Evolutionary conservation across 2,329 filamentous ascomycete species (phyloP).

Genomic region (Beauveria asiatica): DNA sequence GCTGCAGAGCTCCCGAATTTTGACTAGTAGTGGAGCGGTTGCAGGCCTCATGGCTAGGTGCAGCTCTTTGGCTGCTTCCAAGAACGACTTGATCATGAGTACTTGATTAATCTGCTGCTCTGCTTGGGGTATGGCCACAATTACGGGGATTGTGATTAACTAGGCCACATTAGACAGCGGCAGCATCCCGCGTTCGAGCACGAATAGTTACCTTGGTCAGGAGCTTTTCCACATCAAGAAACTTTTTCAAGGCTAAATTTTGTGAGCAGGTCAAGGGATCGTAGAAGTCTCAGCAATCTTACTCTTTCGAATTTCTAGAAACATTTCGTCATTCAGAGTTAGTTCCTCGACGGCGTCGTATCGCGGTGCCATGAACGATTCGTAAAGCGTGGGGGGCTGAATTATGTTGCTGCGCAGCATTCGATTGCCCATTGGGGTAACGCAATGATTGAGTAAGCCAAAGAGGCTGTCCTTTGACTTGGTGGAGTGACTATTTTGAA

Average conservation of each 20-base stretch:
- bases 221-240: slow-evolving; percentile 71
- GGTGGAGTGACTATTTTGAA: slow-evolving; percentile 72
- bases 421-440: slow-evolving; percentile 81
- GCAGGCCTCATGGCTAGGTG: slow-evolving; percentile 59
- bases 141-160: slow-evolving; percentile 68
- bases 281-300: background rate
- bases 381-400: slow-evolving; percentile 69
- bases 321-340: slow-evolving; percentile 74
- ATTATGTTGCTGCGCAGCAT: slow-evolving; percentile 78
- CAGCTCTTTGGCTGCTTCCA: slow-evolving; percentile 58
- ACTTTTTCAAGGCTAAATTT: slow-evolving; percentile 55
- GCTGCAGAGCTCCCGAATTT: slow-evolving; percentile 62
- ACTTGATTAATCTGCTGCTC: slow-evolving; percentile 82
- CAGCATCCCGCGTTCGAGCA: background rate
- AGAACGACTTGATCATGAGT: slow-evolving; percentile 76
- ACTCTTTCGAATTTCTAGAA: slow-evolving; percentile 66
- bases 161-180: slow-evolving; percentile 23
- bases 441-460: slow-evolving; percentile 74
- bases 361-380: slow-evolving; percentile 57
- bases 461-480: slow-evolving; percentile 79
- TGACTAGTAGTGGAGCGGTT: slow-evolving; percentile 53
- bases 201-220: slow-evolving; percentile 54
- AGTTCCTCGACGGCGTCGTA: slow-evolving; percentile 82
- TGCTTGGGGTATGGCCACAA: slow-evolving; percentile 56
- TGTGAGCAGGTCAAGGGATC: slow-evolving; percentile 13